Evolutionary conservation across 1,139 yeast species (phyloP), one percentile per base, ranked within the genome.

Genomic region (Martiniozyma asiatica): DNA sequence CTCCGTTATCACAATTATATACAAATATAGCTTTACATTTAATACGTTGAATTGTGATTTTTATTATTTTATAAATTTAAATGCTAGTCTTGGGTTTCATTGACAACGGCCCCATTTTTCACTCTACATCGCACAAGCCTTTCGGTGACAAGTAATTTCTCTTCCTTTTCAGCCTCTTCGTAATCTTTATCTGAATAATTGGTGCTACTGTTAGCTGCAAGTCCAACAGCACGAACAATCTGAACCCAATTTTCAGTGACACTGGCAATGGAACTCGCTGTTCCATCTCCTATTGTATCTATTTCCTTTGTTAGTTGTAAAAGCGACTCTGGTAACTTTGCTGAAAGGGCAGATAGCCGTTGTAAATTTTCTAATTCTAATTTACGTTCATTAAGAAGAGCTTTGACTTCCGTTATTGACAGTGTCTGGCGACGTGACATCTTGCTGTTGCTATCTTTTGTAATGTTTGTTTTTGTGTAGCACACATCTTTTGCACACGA

Each of bases 231-330:
- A 36, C 73, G 61, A 14, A 75, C 60, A 12, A 80, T 77, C 36
- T 68, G 72, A 36, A 71, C 68, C 93, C 93, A 80, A 41, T 75
- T 77, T 8, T 75, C 63, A 43, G 75, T 57, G 5, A 73, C 67
- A 11, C 61, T 48, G 2, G 52, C 66, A 8, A 72, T 73, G 26
- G 73, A 63, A 34, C 65, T 28, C 5, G 32, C 72, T 2, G 84
- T 65, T 0, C 81, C 82, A 23, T 63, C 66, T 12, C 66, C 65
- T 55, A 76, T 56, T 10, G 59, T 58, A 11, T 59, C 63, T 25
- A 76, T 47, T 41, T 67, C 63, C n/a, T 49, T 53, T 15, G 66
- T 68, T 18, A 74, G 56, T 14, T 51, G 55, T 27, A 65, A 71
- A 28, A 75, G 55, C 36, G 70, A 69, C 4, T 43, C 40, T 3